These are phyloP conservation scores for Gossypium aridum DNA, from an alignment of 441 rosid species.

Conservation along the genomic window DNA sequence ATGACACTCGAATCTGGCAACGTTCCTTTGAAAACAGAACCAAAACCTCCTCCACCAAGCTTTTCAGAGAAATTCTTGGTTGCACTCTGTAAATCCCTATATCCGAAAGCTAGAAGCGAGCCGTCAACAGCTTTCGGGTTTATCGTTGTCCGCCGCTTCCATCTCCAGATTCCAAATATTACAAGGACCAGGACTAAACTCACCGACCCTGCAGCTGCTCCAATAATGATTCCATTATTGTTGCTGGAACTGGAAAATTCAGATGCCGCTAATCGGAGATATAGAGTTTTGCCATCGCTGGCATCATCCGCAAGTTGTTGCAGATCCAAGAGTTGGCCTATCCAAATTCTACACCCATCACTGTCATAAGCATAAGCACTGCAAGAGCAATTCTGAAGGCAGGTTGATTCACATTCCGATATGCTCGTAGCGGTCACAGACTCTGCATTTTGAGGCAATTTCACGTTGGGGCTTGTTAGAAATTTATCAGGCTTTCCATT, in stretches of 20 bases:
- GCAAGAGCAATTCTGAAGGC: slow-evolving; percentile 53
- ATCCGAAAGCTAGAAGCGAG: slow-evolving; percentile 50
- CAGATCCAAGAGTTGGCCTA: slow-evolving; percentile 36
- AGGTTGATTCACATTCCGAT: slow-evolving; percentile 35
- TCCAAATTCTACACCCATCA: slow-evolving; percentile 27
- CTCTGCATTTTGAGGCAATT: slow-evolving; percentile 18
- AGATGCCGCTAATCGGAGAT: slow-evolving; percentile 54
- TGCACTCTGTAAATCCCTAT: slow-evolving; percentile 49
- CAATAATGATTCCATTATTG: slow-evolving; percentile 26
- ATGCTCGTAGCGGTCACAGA: slow-evolving; percentile 3
- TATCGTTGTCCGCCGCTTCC: slow-evolving; percentile 13
- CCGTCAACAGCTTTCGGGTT: slow-evolving; percentile 38
- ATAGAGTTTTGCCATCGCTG: slow-evolving; percentile 26
- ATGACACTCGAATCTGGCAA: slow-evolving; percentile 42
- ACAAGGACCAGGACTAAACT: slow-evolving; percentile 28
- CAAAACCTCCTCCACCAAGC: slow-evolving; percentile 73
- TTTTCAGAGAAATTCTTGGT: slow-evolving; percentile 58
- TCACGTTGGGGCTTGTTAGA: slow-evolving; percentile 9
- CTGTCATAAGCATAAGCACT: slow-evolving; percentile 46
- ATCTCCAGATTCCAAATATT: slow-evolving; percentile 25
- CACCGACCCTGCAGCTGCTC: slow-evolving; percentile 34
- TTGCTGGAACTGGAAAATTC: slow-evolving; percentile 26
- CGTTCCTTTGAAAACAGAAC: slow-evolving; percentile 63
- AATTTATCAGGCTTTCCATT: slow-evolving; percentile 33
- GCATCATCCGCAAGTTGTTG: slow-evolving; percentile 27